Conservation (phyloP, 1,284 basidiomycete genomes). For the Tremellales sp. region DNA sequence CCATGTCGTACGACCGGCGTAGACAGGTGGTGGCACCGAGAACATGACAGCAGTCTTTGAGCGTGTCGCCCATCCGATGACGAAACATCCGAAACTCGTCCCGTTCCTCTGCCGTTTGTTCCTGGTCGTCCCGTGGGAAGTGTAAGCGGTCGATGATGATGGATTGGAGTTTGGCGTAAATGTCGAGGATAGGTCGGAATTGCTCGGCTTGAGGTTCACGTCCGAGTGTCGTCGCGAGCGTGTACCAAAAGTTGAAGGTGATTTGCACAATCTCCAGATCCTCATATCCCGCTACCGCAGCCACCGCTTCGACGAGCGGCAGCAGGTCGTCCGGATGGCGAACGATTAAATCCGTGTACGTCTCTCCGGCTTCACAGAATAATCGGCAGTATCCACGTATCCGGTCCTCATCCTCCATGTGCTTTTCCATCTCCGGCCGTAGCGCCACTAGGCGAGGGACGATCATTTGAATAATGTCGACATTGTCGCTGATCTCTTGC, state of each 20-base stretch:
- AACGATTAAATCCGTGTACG: conserved; percentile 83
- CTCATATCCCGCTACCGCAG: conserved; percentile 85
- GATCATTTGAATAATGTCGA: conserved; percentile 79
- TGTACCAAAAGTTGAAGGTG: conserved; percentile 99
- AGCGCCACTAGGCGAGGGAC: conserved; percentile 76
- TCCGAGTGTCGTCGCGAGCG: conserved; percentile 74
- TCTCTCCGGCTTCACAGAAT: conserved; percentile 93
- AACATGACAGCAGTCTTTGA: conserved; percentile 98
- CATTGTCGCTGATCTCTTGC: conserved; percentile 93
- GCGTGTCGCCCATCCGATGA: conserved; percentile 97
- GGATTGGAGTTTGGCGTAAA: conserved; percentile 77
- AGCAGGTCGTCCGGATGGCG: conserved; percentile 86
- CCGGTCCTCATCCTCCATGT: conserved; percentile 74
- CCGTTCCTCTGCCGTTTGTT: conserved; percentile 74
- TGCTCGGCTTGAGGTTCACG: conserved; percentile 27
- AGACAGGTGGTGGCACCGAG: conserved; percentile 84
- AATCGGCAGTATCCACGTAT: conserved; percentile 87
- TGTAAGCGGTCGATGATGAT: conserved; percentile 89
- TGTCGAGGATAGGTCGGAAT: conserved; percentile 59
- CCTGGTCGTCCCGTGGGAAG: conserved; percentile 77
- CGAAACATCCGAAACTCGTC: conserved; percentile 94
- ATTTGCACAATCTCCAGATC: conserved; percentile 97
- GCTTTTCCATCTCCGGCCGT: conserved; percentile 57
- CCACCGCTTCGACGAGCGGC: conserved; percentile 90
- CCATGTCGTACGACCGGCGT: conserved; percentile 71